Evolutionary conservation across 257 asterid genomes (phyloP).

Genomic region (Perilla frutescens): DNA sequence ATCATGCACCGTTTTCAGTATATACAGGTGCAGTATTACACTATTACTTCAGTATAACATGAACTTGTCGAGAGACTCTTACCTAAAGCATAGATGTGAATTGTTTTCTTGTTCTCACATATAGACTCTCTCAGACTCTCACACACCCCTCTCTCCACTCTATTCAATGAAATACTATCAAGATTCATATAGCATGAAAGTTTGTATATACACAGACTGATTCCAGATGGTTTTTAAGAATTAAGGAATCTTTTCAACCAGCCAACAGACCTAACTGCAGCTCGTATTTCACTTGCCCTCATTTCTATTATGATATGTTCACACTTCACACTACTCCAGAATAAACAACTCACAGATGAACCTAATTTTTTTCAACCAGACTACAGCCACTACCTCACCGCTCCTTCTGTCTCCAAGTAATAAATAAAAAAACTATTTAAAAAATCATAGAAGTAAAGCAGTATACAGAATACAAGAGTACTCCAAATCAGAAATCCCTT

Average conservation of each 20-base stretch:
- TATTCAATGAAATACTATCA: too few species aligned
- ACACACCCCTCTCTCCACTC: too few species aligned
- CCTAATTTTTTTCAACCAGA: not conserved
- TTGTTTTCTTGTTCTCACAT: not conserved
- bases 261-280: not conserved
- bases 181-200: not conserved
- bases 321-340: not conserved
- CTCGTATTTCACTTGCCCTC: not conserved
- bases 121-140: too few species aligned
- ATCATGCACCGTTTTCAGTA: not conserved
- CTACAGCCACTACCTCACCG: not conserved
- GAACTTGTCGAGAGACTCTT: not conserved
- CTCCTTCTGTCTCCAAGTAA: not conserved
- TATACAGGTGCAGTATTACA: too few species aligned
- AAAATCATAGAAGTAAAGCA: not conserved
- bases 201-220: not conserved
- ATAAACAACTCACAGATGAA: not conserved
- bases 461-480: not conserved
- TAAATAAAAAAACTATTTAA: not conserved
- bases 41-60: not conserved
- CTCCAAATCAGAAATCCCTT: not conserved
- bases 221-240: not conserved
- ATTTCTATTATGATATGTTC: not conserved
- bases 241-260: not conserved
- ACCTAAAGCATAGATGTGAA: not conserved